Conservation (phyloP, 192 early-diverging fungal genomes). For the Podila clonocystis region DNA sequence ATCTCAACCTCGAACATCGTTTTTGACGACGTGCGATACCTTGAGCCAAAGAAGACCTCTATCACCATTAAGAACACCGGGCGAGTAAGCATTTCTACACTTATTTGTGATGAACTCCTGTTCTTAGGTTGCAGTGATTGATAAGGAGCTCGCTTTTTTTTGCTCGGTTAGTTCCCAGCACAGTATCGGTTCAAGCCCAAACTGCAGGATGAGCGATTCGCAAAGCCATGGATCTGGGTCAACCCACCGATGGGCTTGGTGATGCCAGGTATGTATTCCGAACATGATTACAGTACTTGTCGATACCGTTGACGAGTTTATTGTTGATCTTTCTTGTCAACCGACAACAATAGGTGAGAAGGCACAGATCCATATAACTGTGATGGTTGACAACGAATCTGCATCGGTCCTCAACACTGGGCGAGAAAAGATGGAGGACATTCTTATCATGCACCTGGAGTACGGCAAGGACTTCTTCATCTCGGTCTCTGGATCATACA, state of each 20-base stretch:
- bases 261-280: slow-evolving; percentile 67
- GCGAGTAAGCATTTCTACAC: slow-evolving; percentile 24
- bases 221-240: slow-evolving; percentile 80
- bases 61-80: slow-evolving; percentile 81
- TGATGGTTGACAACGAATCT: slow-evolving; percentile 60
- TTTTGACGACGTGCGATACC: slow-evolving; percentile 77
- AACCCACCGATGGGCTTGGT: slow-evolving; percentile 75
- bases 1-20: slow-evolving; percentile 69
- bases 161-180: slow-evolving; percentile 63
- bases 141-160: slow-evolving; percentile 2
- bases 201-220: slow-evolving; percentile 59
- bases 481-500: slow-evolving; percentile 73
- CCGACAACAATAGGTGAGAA: slow-evolving; percentile 61
- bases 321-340: background rate
- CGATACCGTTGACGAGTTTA: background rate
- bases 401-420: slow-evolving; percentile 67
- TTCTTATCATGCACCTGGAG: slow-evolving; percentile 83
- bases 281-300: background rate
- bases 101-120: no score
- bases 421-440: slow-evolving; percentile 72
- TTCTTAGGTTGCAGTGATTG: no score
- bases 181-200: slow-evolving; percentile 82
- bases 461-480: slow-evolving; percentile 90
- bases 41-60: slow-evolving; percentile 57
- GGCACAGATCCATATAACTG: slow-evolving; percentile 65